Evolutionary conservation across 257 asterid genomes (phyloP).

Genomic region (Voacanga thouarsii): DNA sequence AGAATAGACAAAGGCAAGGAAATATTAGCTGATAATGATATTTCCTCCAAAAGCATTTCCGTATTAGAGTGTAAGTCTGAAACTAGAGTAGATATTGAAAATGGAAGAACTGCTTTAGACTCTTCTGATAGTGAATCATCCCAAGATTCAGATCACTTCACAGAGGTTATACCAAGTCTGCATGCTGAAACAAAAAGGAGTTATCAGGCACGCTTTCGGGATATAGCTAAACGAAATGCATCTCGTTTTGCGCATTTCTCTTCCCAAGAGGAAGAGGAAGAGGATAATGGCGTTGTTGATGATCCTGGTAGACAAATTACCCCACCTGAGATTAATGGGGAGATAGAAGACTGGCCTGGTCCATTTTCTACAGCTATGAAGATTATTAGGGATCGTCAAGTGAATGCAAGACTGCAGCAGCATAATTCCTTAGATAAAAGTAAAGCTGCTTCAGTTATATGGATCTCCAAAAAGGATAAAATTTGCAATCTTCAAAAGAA

Average conservation of each 20-base stretch:
- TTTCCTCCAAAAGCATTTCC: conserved; percentile 16
- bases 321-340: conserved; percentile 25
- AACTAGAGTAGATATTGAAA: conserved; percentile 17
- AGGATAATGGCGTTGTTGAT: conserved; percentile 29
- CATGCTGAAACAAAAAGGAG: conserved; percentile 23
- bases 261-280: conserved; percentile 49
- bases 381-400: conserved; percentile 61
- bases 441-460: conserved; percentile 38
- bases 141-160: conserved; percentile 25
- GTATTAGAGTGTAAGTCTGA: conserved; percentile 11
- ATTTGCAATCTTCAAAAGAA: conserved; percentile 36
- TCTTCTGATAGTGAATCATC: conserved; percentile 24
- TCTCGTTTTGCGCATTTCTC: conserved; percentile 80
- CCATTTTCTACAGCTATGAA: conserved; percentile 91
- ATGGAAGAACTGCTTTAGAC: conserved; percentile 22
- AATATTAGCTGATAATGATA: conserved; percentile 33
- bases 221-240: conserved; percentile 66
- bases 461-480: conserved; percentile 56
- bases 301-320: conserved; percentile 38
- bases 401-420: conserved; percentile 27
- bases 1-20: conserved; percentile 58
- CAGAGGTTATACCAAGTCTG: conserved; percentile 20
- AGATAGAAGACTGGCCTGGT: conserved; percentile 89
- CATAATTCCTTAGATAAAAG: conserved; percentile 31
- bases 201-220: conserved; percentile 47